Conservation (phyloP, 169 alveolate genomes). For the Cryptosporidium parvum region DNA sequence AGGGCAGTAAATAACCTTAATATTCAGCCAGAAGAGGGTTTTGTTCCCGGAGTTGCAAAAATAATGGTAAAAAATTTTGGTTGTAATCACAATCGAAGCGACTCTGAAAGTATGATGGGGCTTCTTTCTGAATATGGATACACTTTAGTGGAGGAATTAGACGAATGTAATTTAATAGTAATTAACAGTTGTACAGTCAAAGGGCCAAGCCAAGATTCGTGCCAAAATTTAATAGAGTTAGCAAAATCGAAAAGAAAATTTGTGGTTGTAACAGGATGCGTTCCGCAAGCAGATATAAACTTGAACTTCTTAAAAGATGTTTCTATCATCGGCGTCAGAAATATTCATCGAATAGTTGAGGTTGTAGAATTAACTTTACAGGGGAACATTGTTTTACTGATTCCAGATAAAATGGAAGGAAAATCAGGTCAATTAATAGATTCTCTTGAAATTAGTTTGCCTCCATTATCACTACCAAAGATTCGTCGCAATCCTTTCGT, state of each 20-base stretch:
- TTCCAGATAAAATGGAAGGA: constrained; percentile 84
- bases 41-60: constrained; percentile 88
- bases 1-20: not conserved
- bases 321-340: constrained; percentile 82
- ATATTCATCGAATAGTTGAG: constrained; percentile 90
- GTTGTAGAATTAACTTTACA: constrained; percentile 95
- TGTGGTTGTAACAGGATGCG: constrained; percentile 94
- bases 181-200: constrained; percentile 98
- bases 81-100: constrained; percentile 98
- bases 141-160: constrained; percentile 89
- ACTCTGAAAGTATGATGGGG: constrained; percentile 96
- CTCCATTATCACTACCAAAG: constrained; percentile 96
- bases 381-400: constrained; percentile 91
- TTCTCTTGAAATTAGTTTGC: constrained; percentile 79
- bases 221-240: constrained; percentile 81
- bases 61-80: constrained; percentile 96
- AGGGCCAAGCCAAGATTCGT: constrained; percentile 97
- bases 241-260: constrained; percentile 77
- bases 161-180: constrained; percentile 92
- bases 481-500: constrained; percentile 94
- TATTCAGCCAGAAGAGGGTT: not conserved
- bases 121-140: constrained; percentile 92
- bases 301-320: constrained; percentile 76
- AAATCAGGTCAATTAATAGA: not conserved
- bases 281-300: constrained; percentile 94